These are phyloP conservation scores for Calamus simplicifolius DNA, from an alignment of 176 grass and related monocot genomes.

Conservation along the genomic window DNA sequence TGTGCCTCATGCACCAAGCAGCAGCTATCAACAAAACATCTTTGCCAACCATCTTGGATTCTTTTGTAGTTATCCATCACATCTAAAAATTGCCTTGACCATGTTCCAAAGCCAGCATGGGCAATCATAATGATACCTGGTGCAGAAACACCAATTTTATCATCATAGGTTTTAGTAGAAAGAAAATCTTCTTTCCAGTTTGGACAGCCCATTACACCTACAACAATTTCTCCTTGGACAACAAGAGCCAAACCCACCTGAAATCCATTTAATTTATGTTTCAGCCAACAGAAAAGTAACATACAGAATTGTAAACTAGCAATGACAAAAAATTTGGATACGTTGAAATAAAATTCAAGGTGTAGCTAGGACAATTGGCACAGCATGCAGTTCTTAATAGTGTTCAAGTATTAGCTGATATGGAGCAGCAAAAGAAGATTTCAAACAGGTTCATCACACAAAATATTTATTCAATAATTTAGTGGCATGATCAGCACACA, in stretches of 20 bases:
- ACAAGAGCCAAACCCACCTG: slow-evolving; percentile 87
- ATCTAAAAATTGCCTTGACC: slow-evolving; percentile 44
- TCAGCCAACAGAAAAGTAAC: slow-evolving; percentile 16
- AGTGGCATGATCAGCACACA: no score
- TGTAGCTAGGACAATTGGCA: no score
- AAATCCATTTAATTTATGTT: slow-evolving; percentile 25
- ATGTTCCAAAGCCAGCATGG: slow-evolving; percentile 77
- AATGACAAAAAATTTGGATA: no score
- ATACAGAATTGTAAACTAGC: neutral
- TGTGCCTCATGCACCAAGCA: slow-evolving; percentile 43
- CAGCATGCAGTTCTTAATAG: no score
- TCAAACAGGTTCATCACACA: no score
- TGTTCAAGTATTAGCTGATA: no score
- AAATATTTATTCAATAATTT: no score
- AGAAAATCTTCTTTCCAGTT: slow-evolving; percentile 53
- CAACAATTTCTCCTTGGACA: slow-evolving; percentile 62
- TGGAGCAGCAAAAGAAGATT: no score
- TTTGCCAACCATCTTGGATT: slow-evolving; percentile 43
- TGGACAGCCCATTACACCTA: slow-evolving; percentile 86
- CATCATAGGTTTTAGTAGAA: slow-evolving; percentile 17
- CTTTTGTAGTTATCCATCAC: slow-evolving; percentile 18
- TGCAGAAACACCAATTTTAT: slow-evolving; percentile 8
- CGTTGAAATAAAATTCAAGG: no score
- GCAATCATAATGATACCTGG: slow-evolving; percentile 74
- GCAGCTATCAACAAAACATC: slow-evolving; percentile 70